Percentiles rank a stretch among this genome's conserved stretches.
These are phyloP conservation scores for Wickerhamiella australiensis DNA, from an alignment of 805 yeast genomes.

Conservation along the genomic window DNA sequence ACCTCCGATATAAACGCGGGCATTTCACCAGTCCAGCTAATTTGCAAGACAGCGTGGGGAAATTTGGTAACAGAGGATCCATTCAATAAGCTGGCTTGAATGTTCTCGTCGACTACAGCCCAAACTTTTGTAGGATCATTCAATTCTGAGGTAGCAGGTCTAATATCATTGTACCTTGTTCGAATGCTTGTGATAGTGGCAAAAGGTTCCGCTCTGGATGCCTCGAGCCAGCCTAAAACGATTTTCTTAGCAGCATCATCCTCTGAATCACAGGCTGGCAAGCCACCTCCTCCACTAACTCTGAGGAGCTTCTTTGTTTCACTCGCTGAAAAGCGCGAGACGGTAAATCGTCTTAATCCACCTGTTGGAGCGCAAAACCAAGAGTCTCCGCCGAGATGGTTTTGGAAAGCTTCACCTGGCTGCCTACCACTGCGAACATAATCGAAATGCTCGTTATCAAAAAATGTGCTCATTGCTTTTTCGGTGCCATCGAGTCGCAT, in stretches of 20 bases:
- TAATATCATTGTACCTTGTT: conserved; percentile 2
- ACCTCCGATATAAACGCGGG: conserved; percentile 33
- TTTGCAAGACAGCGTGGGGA: conserved; percentile 40
- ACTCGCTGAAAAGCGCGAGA: neutral
- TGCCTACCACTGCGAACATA: conserved; percentile 29
- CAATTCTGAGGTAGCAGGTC: neutral
- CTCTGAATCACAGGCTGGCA: neutral
- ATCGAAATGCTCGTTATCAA: conserved; percentile 31
- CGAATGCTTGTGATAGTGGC: conserved; percentile 8
- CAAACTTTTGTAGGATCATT: conserved; percentile 19
- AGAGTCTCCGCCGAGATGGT: conserved; percentile 11
- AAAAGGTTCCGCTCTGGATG: neutral
- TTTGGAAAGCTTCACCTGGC: conserved; percentile 31
- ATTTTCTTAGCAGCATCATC: conserved; percentile 21
- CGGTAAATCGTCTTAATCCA: conserved; percentile 28
- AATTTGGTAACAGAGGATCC: conserved; percentile 23
- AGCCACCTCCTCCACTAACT: neutral
- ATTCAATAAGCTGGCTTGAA: conserved; percentile 13
- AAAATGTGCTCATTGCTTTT: conserved; percentile 21
- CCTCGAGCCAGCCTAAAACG: conserved; percentile 29
- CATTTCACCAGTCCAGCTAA: conserved; percentile 34
- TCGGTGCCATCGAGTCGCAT: conserved; percentile 20
- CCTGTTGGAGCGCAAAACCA: conserved; percentile 30
- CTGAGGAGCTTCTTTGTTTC: neutral
- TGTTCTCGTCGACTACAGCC: conserved; percentile 30